Evolutionary conservation across 768 basidiomycete species (phyloP), one percentile per base, ranked within the genome.

Genomic region (Tulasnella sp.): DNA sequence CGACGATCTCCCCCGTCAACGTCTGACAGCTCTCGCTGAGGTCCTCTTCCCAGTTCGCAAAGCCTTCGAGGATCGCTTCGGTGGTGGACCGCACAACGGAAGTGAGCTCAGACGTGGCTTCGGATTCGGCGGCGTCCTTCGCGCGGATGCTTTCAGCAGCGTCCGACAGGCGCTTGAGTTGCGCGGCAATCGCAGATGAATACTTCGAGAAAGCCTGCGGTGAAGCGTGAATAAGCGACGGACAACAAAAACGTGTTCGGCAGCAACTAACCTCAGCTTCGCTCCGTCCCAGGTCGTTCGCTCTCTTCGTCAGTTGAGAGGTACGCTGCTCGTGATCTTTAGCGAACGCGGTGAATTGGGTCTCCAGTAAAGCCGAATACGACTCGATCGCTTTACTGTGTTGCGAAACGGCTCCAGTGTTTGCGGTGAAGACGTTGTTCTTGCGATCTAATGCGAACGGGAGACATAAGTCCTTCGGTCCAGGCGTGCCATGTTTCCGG

Each of bases 391-490:
- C 81, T 73, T 84, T 85, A 67, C 88, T 87, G 74, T 91, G 87
- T 37, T 83, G 83, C 3, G 84, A 80, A 16, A 92, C 92, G 0
- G 84, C 83, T 74, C 86, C 85, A 4, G 87, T 81, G 76, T 95
- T 96, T 8, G 86, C 81, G 39, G 81, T 82, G 47, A 94, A 83
- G 12, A 87, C 83, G 26, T 81, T 81, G 37, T 86, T 81, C 77
- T 91, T 94, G 73, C 94, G 90, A 47, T 91, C 94, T 95, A 75
- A 17, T 52, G 52, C 5, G 8, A 36, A 36, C 41, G 69, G 41
- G 29, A 16, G 62, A 12, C 75, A 19, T 22, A 8, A 22, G 32
- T 8, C 9, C 7, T 8, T 34, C 9, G 59, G 59, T n/a, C n/a
- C n/a, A n/a, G 40, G 40, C 40, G 7, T 16, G 40, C 40, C 7